A percentile compares a stretch with the other conserved stretches of the same genome.
phyloP scores from a whole-genome alignment of 78 protist genomes.

The Dictyostelium capitatum region DNA sequence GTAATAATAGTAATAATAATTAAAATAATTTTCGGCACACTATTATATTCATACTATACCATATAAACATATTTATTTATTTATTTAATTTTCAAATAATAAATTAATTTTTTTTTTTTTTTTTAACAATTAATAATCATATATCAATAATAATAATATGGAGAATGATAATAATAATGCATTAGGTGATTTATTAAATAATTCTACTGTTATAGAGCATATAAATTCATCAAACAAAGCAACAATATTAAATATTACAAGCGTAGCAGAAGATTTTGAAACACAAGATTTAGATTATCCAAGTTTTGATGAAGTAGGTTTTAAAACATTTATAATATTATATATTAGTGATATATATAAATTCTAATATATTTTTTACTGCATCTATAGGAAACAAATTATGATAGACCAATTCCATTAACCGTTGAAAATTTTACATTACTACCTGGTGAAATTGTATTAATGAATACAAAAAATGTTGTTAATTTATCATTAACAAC shows the following conservation, averaged over 20 bases:
- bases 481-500: constrained; percentile 31
- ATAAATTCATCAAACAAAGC: not conserved
- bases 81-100: no score
- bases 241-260: not conserved
- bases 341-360: not conserved
- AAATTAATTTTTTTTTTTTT: no score
- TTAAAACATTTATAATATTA: no score
- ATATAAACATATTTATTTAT: no score
- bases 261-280: not conserved
- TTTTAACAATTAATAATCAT: no score
- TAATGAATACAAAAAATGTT: constrained; percentile 49
- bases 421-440: constrained; percentile 48
- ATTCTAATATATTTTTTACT: not conserved
- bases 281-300: constrained; percentile 31
- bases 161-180: constrained; percentile 20
- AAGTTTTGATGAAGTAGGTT: constrained; percentile 11
- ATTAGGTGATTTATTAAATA: not conserved
- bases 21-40: no score
- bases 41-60: no score
- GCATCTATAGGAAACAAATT: not conserved
- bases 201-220: not conserved
- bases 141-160: not conserved
- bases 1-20: no score
- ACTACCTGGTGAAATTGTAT: constrained; percentile 56
- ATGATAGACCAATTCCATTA: constrained; percentile 31